Percentiles rank a stretch among this genome's conserved stretches.
Evolutionary conservation across 768 basidiomycete genomes (phyloP).

Genomic region (Neoboletus brunneissimus): DNA sequence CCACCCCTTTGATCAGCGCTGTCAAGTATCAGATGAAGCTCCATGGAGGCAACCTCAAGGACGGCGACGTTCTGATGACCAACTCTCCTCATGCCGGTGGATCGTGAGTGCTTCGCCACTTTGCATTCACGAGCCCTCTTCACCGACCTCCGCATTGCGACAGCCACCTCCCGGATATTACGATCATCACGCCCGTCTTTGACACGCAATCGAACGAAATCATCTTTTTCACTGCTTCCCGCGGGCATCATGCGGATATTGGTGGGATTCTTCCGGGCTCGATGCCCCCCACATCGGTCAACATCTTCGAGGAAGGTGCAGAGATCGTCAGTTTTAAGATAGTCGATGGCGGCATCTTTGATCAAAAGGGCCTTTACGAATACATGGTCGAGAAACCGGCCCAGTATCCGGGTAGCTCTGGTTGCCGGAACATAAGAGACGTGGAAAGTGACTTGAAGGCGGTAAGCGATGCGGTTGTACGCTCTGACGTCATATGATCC

Average conservation of each 20-base stretch:
- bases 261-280: conserved; percentile 91
- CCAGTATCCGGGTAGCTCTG: conserved; percentile 80
- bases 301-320: conserved; percentile 92
- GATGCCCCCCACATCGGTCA: conserved; percentile 93
- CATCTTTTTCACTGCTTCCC: conserved; percentile 90
- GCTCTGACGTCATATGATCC: neutral
- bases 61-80: conserved; percentile 92
- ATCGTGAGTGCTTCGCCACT: conserved; percentile 52
- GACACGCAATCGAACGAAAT: conserved; percentile 59
- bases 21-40: conserved; percentile 88
- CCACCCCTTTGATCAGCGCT: conserved; percentile 45
- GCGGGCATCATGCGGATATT: conserved; percentile 93
- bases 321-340: conserved; percentile 91
- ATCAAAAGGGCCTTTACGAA: conserved; percentile 68
- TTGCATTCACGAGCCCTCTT: neutral
- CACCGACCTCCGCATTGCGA: neutral
- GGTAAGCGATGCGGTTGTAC: conserved; percentile 41
- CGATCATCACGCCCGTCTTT: conserved; percentile 93
- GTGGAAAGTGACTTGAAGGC: conserved; percentile 93
- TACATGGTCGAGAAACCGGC: conserved; percentile 82
- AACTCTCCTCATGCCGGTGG: conserved; percentile 89
- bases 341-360: conserved; percentile 78
- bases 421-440: conserved; percentile 82
- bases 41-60: conserved; percentile 66
- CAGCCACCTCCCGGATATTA: conserved; percentile 83